These are phyloP conservation scores for Zelonia costaricensis DNA, from an alignment of 208 protist genomes.

Conservation along the genomic window DNA sequence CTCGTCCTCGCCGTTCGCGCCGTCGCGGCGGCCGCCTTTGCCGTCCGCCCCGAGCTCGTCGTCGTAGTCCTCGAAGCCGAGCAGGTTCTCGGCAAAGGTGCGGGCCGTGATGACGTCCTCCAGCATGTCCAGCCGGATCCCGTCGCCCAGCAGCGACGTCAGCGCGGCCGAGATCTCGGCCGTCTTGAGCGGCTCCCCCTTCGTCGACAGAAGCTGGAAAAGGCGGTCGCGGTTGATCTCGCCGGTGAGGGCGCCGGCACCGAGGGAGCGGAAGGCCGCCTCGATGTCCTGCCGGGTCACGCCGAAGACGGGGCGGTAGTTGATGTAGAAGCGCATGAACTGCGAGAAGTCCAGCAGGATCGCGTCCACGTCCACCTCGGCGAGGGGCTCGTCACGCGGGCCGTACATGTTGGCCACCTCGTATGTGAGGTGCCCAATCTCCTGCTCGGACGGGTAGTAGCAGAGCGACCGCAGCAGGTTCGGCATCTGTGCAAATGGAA, in stretches of 20 bases:
- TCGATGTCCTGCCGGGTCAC: constrained; percentile 91
- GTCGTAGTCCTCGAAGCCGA: constrained; percentile 93
- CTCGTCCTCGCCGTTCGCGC: not conserved
- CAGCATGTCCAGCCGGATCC: constrained; percentile 84
- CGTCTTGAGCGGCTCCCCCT: constrained; percentile 75
- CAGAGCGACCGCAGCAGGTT: constrained; percentile 95
- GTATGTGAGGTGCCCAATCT: constrained; percentile 93
- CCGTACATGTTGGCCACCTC: constrained; percentile 90
- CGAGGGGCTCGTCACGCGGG: constrained; percentile 50
- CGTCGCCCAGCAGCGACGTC: constrained; percentile 86
- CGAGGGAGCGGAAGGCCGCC: constrained; percentile 82
- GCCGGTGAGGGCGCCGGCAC: constrained; percentile 67
- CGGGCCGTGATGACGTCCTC: constrained; percentile 88
- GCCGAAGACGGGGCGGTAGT: constrained; percentile 93
- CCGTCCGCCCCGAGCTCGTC: constrained; percentile 10
- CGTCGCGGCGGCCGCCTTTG: constrained; percentile 1
- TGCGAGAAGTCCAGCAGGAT: constrained; percentile 90
- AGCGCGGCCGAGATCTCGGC: constrained; percentile 79
- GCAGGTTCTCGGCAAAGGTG: constrained; percentile 86
- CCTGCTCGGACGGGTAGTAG: constrained; percentile 94
- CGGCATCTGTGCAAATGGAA: constrained; percentile 91
- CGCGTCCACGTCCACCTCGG: constrained; percentile 70
- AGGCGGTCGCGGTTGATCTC: constrained; percentile 73
- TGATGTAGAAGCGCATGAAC: constrained; percentile 94
- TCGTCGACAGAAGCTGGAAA: constrained; percentile 71